Conservation (phyloP, 345 rosid genomes). For the Salix suchowensis region DNA sequence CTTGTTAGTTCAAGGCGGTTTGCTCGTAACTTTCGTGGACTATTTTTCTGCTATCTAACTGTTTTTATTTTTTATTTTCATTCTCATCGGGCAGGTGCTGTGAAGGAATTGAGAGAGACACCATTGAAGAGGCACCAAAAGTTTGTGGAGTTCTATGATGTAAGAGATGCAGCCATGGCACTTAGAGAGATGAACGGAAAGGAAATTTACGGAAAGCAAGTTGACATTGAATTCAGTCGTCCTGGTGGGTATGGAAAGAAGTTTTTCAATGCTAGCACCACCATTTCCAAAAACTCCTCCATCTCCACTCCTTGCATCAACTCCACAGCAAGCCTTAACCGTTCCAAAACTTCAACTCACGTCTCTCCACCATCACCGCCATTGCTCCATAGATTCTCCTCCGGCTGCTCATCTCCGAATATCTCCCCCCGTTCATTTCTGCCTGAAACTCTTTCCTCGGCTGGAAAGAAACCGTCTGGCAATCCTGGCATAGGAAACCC, state of each 20-base stretch:
- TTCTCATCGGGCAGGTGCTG: conserved; percentile 37
- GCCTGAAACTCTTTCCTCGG: conserved; percentile 11
- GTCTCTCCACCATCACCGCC: not conserved
- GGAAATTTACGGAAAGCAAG: conserved; percentile 47
- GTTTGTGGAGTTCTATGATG: conserved; percentile 79
- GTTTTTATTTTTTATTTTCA: not conserved
- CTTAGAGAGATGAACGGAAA: conserved; percentile 64
- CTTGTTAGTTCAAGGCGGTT: not conserved
- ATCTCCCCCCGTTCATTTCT: conserved; percentile 10
- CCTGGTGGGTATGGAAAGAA: conserved; percentile 71
- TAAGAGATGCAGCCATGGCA: conserved; percentile 78
- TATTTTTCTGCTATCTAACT: not conserved
- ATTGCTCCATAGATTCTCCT: conserved; percentile 10
- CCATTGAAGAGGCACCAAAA: conserved; percentile 79
- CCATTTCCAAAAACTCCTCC: conserved; percentile 3
- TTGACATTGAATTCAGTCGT: conserved; percentile 73
- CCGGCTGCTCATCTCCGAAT: conserved; percentile 1
- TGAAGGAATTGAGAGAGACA: conserved; percentile 84
- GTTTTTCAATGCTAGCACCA: conserved; percentile 29
- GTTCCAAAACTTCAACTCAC: conserved; percentile 17
- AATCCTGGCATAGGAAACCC: conserved; percentile 25
- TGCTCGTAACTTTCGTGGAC: conserved; percentile 6
- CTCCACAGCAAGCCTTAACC: not conserved
- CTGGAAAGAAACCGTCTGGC: conserved; percentile 5
- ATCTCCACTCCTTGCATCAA: not conserved